Percentiles rank a stretch among this genome's conserved stretches.
Conservation (phyloP, 2,329 filamentous ascomycete species). For the Sclerotinia subarctica region DNA sequence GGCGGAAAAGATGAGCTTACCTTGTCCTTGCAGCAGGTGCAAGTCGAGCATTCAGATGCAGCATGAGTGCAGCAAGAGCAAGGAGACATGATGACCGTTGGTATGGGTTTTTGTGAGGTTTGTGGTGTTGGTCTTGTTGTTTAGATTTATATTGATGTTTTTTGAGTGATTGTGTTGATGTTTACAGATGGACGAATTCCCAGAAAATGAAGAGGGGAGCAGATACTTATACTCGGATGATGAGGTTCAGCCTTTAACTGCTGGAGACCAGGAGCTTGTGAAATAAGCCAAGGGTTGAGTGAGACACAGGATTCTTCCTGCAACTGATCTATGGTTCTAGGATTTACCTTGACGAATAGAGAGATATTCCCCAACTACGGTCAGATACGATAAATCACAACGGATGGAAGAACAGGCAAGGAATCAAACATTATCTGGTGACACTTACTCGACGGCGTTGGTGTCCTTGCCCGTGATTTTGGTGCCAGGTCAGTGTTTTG, state of each 20-base stretch:
- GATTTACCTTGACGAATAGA: background rate
- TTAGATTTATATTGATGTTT: background rate
- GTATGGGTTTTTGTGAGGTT: background rate
- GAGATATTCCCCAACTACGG: background rate
- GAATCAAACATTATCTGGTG: slow-evolving; percentile 1
- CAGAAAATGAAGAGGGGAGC: background rate
- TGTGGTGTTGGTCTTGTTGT: background rate
- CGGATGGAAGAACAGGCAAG: slow-evolving; percentile 1
- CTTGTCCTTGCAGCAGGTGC: slow-evolving; percentile 14
- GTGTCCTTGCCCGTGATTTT: background rate
- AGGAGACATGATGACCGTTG: slow-evolving; percentile 5
- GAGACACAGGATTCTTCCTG: background rate
- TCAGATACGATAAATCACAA: background rate
- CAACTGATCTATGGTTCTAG: background rate
- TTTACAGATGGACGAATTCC: background rate
- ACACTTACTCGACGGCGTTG: background rate
- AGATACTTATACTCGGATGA: slow-evolving; percentile 6
- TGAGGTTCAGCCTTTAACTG: background rate
- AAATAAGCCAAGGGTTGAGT: background rate
- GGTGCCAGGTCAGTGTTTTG: background rate
- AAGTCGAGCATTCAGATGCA: slow-evolving; percentile 5
- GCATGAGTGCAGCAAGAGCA: slow-evolving; percentile 17
- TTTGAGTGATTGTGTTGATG: background rate
- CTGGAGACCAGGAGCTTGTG: background rate
- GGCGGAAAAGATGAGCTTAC: background rate